These are phyloP conservation scores for Phytopythium oedochilum DNA, from an alignment of 352 stramenopile genomes.

Conservation along the genomic window DNA sequence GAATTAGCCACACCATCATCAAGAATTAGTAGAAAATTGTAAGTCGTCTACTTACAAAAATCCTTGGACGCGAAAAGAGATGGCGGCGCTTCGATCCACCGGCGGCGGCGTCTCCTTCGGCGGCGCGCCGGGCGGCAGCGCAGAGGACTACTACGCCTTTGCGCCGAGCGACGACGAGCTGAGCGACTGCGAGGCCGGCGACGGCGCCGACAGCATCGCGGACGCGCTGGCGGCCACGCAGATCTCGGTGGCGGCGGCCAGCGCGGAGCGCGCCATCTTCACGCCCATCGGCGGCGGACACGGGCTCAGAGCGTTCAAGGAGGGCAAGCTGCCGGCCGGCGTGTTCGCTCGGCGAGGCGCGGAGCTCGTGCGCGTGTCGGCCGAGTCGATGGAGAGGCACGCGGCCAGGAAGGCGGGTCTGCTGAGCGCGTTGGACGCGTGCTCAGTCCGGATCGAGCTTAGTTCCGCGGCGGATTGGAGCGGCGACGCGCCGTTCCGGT, in stretches of 20 bases:
- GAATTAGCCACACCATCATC: too few species aligned
- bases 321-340: conserved; percentile 6
- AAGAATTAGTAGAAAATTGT: too few species aligned
- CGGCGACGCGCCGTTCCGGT: conserved; percentile 44
- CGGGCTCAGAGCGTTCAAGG: not conserved
- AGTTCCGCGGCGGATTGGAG: not conserved
- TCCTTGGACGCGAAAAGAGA: not conserved
- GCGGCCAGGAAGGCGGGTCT: conserved; percentile 27
- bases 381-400: conserved; percentile 29
- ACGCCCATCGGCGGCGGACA: conserved; percentile 15
- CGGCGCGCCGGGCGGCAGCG: not conserved
- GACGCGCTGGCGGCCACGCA: conserved; percentile 13
- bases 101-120: not conserved
- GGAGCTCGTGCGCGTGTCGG: conserved; percentile 35
- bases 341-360: conserved; percentile 15
- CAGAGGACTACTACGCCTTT: conserved; percentile 59
- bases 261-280: conserved; percentile 18
- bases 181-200: conserved; percentile 24
- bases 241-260: conserved; percentile 1
- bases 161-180: conserved; percentile 56
- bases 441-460: not conserved
- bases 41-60: too few species aligned
- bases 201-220: conserved; percentile 26
- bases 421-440: conserved; percentile 43
- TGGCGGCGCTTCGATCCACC: not conserved